phyloP scores from a whole-genome alignment of 495 filamentous ascomycete species.

The Trichoderma asperelloides region DNA sequence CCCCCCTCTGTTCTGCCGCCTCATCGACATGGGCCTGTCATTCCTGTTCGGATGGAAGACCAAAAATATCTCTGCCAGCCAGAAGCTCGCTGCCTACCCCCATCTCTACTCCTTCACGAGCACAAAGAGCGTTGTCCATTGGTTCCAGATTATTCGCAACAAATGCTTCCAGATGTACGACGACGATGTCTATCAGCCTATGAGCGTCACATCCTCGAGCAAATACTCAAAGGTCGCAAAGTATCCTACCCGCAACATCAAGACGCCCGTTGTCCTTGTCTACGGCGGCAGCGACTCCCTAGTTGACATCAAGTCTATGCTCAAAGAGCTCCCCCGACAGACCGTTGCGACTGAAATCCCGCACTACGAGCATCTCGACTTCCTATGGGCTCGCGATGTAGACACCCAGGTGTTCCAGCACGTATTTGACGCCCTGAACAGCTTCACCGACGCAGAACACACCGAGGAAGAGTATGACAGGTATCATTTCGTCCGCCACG shows the following conservation, averaged over 20 bases:
- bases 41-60: conserved; percentile 88
- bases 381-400: conserved; percentile 88
- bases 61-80: conserved; percentile 73
- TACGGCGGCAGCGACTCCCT: conserved; percentile 91
- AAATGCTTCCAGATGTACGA: conserved; percentile 97
- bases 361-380: conserved; percentile 94
- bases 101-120: conserved; percentile 95
- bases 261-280: conserved; percentile 84
- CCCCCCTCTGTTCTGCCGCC: conserved; percentile 82
- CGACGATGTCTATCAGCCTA: conserved; percentile 64
- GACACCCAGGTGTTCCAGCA: conserved; percentile 78
- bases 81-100: conserved; percentile 95
- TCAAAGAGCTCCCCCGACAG: conserved; percentile 72
- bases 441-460: conserved; percentile 45
- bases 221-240: conserved; percentile 77
- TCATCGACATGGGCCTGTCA: conserved; percentile 72
- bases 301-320: conserved; percentile 90
- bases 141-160: conserved; percentile 98
- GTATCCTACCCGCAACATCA: conserved; percentile 95
- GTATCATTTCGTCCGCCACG: conserved; percentile 30
- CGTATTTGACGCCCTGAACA: conserved; percentile 78
- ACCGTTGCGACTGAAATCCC: conserved; percentile 76
- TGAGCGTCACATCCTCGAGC: conserved; percentile 32
- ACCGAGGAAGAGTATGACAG: conserved; percentile 43
- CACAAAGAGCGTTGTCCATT: conserved; percentile 92